Evolutionary conservation across 176 grass and related monocot genomes (phyloP).

Genomic region (Ampelocalamus luodianensis): DNA sequence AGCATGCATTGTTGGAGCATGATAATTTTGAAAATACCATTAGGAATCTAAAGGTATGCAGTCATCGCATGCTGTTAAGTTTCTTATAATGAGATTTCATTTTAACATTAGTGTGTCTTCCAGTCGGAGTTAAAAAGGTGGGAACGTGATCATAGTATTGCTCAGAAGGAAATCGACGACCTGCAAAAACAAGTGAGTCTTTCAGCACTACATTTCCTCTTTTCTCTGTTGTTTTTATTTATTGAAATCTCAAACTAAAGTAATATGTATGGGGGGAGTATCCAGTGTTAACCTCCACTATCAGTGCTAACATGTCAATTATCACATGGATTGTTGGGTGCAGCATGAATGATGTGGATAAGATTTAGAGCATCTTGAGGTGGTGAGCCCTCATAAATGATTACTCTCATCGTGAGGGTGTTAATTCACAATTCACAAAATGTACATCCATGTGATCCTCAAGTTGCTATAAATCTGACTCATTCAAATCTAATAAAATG

Average conservation of each 20-base stretch:
- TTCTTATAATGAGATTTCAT: conserved; percentile 34
- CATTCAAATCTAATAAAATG: conserved; percentile 6
- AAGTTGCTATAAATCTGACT: conserved; percentile 20
- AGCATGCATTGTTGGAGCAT: conserved; percentile 87
- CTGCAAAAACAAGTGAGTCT: conserved; percentile 89
- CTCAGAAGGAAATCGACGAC: conserved; percentile 82
- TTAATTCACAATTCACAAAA: conserved; percentile 1
- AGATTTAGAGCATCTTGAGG: conserved; percentile 15
- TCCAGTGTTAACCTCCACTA: not conserved
- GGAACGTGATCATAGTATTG: conserved; percentile 73
- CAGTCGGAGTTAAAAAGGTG: conserved; percentile 81
- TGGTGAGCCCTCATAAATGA: not conserved
- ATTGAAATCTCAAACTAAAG: not conserved
- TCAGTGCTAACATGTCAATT: not conserved
- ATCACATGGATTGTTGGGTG: not conserved
- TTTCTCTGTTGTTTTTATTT: not conserved
- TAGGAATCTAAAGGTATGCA: conserved; percentile 80
- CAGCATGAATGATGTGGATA: not conserved
- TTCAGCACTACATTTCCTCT: conserved; percentile 3
- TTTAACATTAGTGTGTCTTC: conserved; percentile 47
- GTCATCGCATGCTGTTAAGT: conserved; percentile 14
- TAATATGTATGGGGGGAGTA: not conserved
- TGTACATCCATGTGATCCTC: not conserved
- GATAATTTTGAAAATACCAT: conserved; percentile 91
- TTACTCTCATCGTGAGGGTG: not conserved